phyloP scores from a whole-genome alignment of 768 basidiomycete species.

The Termitomyces sp. region DNA sequence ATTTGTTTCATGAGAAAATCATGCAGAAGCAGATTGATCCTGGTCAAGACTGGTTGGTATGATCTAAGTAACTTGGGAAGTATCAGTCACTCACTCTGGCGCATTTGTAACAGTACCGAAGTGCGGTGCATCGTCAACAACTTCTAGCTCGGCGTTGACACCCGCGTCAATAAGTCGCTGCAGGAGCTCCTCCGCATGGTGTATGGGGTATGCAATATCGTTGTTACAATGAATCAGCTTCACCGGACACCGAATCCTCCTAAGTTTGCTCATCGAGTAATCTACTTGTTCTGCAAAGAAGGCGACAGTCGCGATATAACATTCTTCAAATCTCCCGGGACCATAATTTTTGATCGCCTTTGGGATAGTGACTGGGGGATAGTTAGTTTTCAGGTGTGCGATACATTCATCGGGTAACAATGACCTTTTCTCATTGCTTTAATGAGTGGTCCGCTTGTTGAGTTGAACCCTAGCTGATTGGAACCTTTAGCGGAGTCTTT shows the following conservation, averaged over 20 bases:
- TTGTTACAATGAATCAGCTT: constrained; percentile 25
- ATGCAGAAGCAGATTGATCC: constrained; percentile 23
- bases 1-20: constrained; percentile 23
- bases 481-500: background rate
- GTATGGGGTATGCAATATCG: constrained; percentile 29
- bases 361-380: constrained; percentile 11
- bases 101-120: constrained; percentile 29
- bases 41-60: constrained; percentile 4
- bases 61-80: background rate
- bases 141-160: constrained; percentile 18
- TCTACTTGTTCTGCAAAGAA: constrained; percentile 23
- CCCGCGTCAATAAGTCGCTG: constrained; percentile 19
- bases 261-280: constrained; percentile 17
- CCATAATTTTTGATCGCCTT: constrained; percentile 19
- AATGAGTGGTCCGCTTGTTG: constrained; percentile 13
- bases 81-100: constrained; percentile 16
- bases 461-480: constrained; percentile 25
- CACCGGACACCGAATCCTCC: constrained; percentile 23
- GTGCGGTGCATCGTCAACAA: constrained; percentile 26
- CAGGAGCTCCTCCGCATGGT: constrained; percentile 20
- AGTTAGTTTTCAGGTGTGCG: constrained; percentile 13
- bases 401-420: background rate
- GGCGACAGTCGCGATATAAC: constrained; percentile 24
- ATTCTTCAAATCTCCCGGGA: constrained; percentile 20
- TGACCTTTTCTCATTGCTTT: constrained; percentile 16